Percentiles rank a stretch among this genome's conserved stretches.
Conservation (phyloP, 2,329 filamentous ascomycete genomes). For the Clonostachys rhizophaga region DNA sequence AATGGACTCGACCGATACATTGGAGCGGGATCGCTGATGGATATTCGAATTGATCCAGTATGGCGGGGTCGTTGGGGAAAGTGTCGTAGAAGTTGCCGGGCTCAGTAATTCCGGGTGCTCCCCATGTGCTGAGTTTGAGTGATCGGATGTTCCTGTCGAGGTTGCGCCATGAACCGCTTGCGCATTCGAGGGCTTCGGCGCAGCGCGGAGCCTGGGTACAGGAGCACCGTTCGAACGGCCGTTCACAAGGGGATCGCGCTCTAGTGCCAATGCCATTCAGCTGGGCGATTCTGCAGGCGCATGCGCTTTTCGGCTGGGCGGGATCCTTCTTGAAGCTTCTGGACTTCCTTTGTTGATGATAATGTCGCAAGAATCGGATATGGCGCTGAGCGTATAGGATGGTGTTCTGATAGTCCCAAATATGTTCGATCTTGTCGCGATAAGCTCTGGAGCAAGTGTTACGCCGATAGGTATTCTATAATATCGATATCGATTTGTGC, state of each 20-base stretch:
- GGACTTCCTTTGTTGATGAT: too few relatives aligned
- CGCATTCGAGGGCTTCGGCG: not conserved
- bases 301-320: too few relatives aligned
- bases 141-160: too few relatives aligned
- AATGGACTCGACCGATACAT: constrained; percentile 41
- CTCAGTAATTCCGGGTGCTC: not conserved
- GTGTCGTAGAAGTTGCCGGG: constrained; percentile 7
- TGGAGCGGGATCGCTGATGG: constrained; percentile 33
- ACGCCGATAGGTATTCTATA: too few relatives aligned
- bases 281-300: not conserved
- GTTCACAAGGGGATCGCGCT: constrained; percentile 4
- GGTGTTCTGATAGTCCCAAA: too few relatives aligned
- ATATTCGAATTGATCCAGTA: constrained; percentile 32
- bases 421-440: too few relatives aligned
- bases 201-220: not conserved
- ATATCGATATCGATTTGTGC: too few relatives aligned
- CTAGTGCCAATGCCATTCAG: constrained; percentile 25
- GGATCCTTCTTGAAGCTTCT: too few relatives aligned
- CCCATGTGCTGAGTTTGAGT: too few relatives aligned
- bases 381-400: too few relatives aligned
- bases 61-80: constrained; percentile 27
- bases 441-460: too few relatives aligned
- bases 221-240: not conserved
- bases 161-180: not conserved
- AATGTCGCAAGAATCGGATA: too few relatives aligned